Evolutionary conservation across 768 basidiomycete species (phyloP), one percentile per base, ranked within the genome.

Genomic region (Paxillus ammoniavirescens): DNA sequence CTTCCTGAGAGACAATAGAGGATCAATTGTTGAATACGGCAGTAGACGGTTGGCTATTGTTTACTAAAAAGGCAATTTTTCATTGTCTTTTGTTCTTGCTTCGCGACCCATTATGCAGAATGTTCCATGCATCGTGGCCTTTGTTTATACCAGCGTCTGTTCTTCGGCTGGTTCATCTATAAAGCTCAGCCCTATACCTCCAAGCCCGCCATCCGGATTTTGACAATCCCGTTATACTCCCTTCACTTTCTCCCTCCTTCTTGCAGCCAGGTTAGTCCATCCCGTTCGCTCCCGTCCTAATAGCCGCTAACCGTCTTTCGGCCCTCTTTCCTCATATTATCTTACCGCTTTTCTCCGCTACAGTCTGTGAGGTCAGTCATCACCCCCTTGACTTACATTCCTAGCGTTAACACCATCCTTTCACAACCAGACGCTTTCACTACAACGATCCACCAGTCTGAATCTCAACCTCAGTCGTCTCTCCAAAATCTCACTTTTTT

Each of bases 11-110:
- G 36, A 66, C 59, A 67, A 64, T 58, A 60, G 42, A 61, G 44
- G 54, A 60, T 8, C 8, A 31, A 31, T 26, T 6, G 26, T 31
- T 8, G 31, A 41, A 47, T 18, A 17, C 2, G 17, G 12, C n/a
- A 14, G 28, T 14, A 30, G 42, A 40, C 5, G 26, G 53, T 12
- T 12, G 48, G 46, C 50, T 68, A 72, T 70, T 70, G 70, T 70
- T 47, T 37, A 64, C 68, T 14, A 30, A 66, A 64, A 58, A 49
- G 68, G 70, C 50, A 66, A 35, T 47, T 52, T 40, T 40, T 33
- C 50, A 40, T 54, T 44, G 46, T 61, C 57, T 66, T 69, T 69
- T 72, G 70, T 72, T 72, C 66, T 72, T 45, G 54, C 69, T 50
- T 68, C 59, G 63, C 69, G 67, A 71, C 44, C 46, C 40, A 54